phyloP scores from a whole-genome alignment of 2,329 filamentous ascomycete genomes.

The Leptodontidium sp. region DNA sequence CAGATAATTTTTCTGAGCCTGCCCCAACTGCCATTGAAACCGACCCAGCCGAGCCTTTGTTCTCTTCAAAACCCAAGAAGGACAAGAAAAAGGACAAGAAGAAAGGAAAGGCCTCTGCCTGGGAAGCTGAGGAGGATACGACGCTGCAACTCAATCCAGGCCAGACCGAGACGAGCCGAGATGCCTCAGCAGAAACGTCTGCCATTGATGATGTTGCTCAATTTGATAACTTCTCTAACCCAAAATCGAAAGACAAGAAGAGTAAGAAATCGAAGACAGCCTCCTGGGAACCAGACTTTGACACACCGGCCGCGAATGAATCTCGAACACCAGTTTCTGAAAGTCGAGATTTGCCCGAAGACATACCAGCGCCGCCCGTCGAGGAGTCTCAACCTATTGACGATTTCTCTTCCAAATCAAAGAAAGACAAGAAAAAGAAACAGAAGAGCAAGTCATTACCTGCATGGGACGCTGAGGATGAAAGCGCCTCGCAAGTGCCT shows the following conservation, averaged over 20 bases:
- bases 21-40: constrained; percentile 14
- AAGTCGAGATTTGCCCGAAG: constrained; percentile 15
- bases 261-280: constrained; percentile 21
- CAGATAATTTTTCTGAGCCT: background rate
- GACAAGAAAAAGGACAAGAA: constrained; percentile 52
- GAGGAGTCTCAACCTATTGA: constrained; percentile 13
- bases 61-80: constrained; percentile 48
- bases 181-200: background rate
- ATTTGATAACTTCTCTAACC: constrained; percentile 14
- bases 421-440: constrained; percentile 44
- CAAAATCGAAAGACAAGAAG: constrained; percentile 16
- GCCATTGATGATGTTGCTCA: background rate
- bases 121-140: constrained; percentile 24
- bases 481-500: background rate
- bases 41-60: constrained; percentile 28
- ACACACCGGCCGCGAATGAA: background rate
- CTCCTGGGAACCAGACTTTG: constrained; percentile 9
- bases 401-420: constrained; percentile 24
- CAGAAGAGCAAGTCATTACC: constrained; percentile 33
- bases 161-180: background rate
- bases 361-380: background rate
- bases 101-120: constrained; percentile 31
- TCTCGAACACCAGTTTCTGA: background rate
- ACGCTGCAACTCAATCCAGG: background rate
- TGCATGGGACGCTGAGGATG: constrained; percentile 19